A percentile compares a stretch with the other conserved stretches of the same genome.
Conservation (phyloP, 192 early-diverging fungal genomes). For the Backusella westeae region DNA sequence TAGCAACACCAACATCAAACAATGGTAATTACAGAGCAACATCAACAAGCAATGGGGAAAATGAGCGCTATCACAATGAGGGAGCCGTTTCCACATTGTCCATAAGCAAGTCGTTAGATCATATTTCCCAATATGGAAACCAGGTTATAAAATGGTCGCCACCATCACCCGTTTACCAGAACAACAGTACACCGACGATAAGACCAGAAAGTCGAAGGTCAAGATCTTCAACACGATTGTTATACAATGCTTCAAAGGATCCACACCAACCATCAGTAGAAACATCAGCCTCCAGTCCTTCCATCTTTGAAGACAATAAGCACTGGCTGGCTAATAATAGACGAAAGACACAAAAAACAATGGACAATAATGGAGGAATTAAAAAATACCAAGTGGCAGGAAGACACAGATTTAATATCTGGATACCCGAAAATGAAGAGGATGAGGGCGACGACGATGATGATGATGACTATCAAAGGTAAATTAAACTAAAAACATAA, state of each 20-base stretch:
- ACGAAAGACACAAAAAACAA: not conserved
- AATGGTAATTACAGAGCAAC: not conserved
- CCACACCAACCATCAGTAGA: not conserved
- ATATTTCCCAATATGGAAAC: not conserved
- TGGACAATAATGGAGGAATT: not conserved
- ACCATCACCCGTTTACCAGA: not conserved
- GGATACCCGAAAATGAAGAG: not conserved
- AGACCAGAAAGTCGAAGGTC: not conserved
- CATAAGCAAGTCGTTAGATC: not conserved
- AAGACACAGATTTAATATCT: slow-evolving; percentile 5
- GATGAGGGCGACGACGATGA: not conserved
- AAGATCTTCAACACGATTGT: not conserved
- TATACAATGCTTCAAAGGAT: not conserved
- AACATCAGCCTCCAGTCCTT: not conserved
- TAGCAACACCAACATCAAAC: not conserved
- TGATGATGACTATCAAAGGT: not conserved
- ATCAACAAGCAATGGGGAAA: not conserved
- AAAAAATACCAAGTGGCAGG: not conserved
- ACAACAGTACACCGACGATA: not conserved
- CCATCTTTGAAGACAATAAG: not conserved
- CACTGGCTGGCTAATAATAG: not conserved
- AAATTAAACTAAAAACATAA: not conserved
- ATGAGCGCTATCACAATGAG: not conserved
- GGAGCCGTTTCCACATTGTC: not conserved
- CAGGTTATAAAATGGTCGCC: slow-evolving; percentile 10